Percentiles rank a stretch among this genome's conserved stretches.
These are phyloP conservation scores for Calcarisporium arbuscula DNA, from an alignment of 2,329 filamentous ascomycete genomes.

Conservation along the genomic window DNA sequence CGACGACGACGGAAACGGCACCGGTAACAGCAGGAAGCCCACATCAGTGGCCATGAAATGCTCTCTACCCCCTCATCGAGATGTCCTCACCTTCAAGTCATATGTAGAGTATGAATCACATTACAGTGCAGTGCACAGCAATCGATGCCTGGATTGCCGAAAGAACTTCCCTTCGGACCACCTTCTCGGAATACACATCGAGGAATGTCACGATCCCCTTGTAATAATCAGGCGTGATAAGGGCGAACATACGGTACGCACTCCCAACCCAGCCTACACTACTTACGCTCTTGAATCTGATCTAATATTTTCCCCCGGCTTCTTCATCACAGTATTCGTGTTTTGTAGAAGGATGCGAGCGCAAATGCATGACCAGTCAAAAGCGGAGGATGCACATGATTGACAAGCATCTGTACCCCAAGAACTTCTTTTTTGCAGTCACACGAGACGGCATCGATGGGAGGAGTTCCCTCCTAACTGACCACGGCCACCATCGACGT, in stretches of 20 bases:
- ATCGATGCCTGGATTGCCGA: conserved; percentile 77
- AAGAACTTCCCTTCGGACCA: conserved; percentile 84
- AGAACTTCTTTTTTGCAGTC: conserved; percentile 81
- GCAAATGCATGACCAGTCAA: conserved; percentile 73
- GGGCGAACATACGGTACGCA: conserved; percentile 77
- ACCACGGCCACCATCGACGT: conserved; percentile 42
- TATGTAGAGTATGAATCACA: conserved; percentile 83
- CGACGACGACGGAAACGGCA: too few species aligned
- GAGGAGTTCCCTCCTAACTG: conserved; percentile 68
- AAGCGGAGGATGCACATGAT: conserved; percentile 86
- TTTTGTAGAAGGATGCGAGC: conserved; percentile 83
- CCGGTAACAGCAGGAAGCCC: too few species aligned
- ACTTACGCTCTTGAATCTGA: neutral
- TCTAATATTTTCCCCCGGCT: conserved; percentile 9
- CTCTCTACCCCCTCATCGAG: conserved; percentile 71
- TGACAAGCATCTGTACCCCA: conserved; percentile 89
- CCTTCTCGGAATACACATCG: conserved; percentile 76
- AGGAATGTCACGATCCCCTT: conserved; percentile 85
- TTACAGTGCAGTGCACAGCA: conserved; percentile 72
- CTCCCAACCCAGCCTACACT: neutral
- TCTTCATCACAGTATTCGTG: conserved; percentile 61
- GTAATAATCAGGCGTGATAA: conserved; percentile 63
- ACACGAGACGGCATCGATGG: conserved; percentile 87
- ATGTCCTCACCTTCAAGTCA: conserved; percentile 62
- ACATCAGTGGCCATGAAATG: conserved; percentile 68